Conservation (phyloP, 257 asterid genomes). For the Linaria vulgaris region DNA sequence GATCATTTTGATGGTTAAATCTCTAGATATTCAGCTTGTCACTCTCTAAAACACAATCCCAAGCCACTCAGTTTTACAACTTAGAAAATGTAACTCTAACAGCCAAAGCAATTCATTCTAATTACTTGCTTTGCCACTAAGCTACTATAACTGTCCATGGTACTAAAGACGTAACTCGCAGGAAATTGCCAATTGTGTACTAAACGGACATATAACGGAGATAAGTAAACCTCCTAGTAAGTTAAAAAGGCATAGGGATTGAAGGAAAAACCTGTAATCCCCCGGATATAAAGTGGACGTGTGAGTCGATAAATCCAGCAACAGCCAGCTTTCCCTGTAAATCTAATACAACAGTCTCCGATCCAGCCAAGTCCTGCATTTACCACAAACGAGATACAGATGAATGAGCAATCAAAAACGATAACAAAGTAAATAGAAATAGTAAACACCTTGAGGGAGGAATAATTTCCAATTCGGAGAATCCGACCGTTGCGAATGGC, state of each 20-base stretch:
- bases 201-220: not conserved
- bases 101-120: not conserved
- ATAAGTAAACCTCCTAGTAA: conserved; percentile 13
- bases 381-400: conserved; percentile 19
- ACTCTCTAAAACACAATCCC: no score
- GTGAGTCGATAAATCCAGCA: conserved; percentile 98
- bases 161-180: not conserved
- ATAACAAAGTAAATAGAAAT: not conserved
- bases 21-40: no score
- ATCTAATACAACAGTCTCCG: conserved; percentile 48
- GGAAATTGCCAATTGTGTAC: conserved; percentile 11
- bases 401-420: no score
- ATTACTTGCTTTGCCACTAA: not conserved
- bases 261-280: conserved; percentile 73
- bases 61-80: not conserved
- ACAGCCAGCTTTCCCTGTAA: conserved; percentile 65
- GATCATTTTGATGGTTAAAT: not conserved
- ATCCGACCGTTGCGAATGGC: conserved; percentile 66
- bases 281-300: conserved; percentile 80
- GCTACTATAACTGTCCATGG: no score
- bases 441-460: conserved; percentile 48
- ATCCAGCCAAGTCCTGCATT: conserved; percentile 63
- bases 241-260: conserved; percentile 16
- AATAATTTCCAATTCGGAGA: conserved; percentile 54
- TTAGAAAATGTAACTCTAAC: not conserved